Conservation (phyloP, 163 green algal species). For the Chloromonas sp. region DNA sequence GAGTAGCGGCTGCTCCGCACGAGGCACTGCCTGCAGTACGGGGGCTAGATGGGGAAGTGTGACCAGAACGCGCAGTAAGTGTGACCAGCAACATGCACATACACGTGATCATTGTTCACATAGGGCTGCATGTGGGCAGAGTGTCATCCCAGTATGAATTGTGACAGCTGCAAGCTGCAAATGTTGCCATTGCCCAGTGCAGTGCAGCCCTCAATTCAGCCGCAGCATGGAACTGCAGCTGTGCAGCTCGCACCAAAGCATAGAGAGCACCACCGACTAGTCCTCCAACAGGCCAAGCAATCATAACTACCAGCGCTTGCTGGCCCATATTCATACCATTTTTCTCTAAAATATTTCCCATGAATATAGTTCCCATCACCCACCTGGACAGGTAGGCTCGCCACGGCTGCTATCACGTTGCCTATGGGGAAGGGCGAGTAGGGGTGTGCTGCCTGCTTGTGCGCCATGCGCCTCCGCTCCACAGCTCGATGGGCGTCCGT, state of each 20-base stretch:
- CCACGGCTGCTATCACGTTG: slow-evolving; percentile 10
- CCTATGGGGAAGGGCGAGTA: slow-evolving; percentile 27
- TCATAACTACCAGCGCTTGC: not conserved
- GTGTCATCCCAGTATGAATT: not conserved
- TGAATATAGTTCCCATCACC: not conserved
- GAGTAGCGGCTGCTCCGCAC: not conserved
- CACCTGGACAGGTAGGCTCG: slow-evolving; percentile 4
- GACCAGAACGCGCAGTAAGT: too few relatives aligned
- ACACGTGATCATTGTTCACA: not conserved
- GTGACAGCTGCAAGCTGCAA: not conserved
- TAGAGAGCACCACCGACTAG: too few relatives aligned
- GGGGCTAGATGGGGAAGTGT: not conserved
- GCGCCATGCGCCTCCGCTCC: not conserved
- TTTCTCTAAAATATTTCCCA: not conserved
- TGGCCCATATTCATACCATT: not conserved
- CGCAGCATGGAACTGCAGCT: not conserved
- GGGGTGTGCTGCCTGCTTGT: slow-evolving; percentile 14
- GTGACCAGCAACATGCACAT: not conserved
- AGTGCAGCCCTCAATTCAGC: not conserved
- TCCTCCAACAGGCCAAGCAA: not conserved
- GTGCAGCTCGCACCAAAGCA: too few relatives aligned
- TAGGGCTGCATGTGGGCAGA: not conserved
- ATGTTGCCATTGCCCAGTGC: not conserved
- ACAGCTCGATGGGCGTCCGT: too few relatives aligned
- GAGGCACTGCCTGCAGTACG: not conserved